Conservation (phyloP, 2,329 filamentous ascomycete genomes). For the Arthroderma sp. region DNA sequence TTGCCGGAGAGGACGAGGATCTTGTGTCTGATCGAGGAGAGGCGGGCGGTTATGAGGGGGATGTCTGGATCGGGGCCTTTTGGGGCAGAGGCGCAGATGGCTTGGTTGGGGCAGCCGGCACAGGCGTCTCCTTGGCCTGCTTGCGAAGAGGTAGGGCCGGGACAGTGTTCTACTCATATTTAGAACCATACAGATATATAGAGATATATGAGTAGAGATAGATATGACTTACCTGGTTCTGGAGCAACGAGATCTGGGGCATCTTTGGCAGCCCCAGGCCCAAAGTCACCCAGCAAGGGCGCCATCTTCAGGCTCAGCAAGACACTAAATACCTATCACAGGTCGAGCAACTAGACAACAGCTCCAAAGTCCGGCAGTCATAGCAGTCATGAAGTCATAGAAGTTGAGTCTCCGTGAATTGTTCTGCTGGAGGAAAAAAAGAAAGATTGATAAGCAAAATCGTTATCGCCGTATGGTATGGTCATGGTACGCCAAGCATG, state of each 20-base stretch:
- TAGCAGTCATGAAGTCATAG: too few relatives aligned
- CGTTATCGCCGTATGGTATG: background rate
- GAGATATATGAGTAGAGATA: slow-evolving; percentile 4
- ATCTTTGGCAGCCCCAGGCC: slow-evolving; percentile 42
- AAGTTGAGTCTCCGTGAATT: background rate
- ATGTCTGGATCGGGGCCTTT: slow-evolving; percentile 96
- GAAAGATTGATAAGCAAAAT: slow-evolving; percentile 6
- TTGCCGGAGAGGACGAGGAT: slow-evolving; percentile 88
- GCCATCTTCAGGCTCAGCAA: too few relatives aligned
- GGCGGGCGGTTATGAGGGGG: slow-evolving; percentile 69
- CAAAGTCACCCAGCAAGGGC: slow-evolving; percentile 60
- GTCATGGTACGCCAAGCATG: background rate
- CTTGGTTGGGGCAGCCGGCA: slow-evolving; percentile 88
- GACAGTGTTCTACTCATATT: slow-evolving; percentile 84
- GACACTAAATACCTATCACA: background rate
- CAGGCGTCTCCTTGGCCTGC: slow-evolving; percentile 65
- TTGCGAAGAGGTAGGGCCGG: slow-evolving; percentile 53
- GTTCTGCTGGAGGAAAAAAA: background rate
- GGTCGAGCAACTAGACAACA: too few relatives aligned
- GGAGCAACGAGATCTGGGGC: slow-evolving; percentile 82
- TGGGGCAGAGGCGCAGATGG: slow-evolving; percentile 84
- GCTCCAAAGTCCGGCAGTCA: too few relatives aligned
- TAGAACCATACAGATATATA: too few relatives aligned
- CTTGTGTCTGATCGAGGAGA: slow-evolving; percentile 76
- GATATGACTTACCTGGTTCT: slow-evolving; percentile 51